Base-by-base conservation (phyloP, 257 asterid genomes). In the Solanum pinnatisectum region DNA sequence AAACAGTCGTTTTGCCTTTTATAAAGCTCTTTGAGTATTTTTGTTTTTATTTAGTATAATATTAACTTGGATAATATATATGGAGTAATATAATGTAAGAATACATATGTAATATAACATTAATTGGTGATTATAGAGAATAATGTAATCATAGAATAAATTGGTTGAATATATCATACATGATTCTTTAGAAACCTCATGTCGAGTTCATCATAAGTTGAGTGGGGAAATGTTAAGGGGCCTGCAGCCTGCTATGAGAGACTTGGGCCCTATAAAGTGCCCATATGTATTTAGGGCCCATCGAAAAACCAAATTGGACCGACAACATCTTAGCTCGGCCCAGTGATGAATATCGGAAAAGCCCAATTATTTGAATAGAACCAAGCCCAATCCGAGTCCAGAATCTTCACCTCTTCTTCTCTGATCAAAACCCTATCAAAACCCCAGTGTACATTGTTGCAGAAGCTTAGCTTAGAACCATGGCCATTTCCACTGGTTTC, bases 401-500 rank as follows among this genome's bases (percentile, higher is more conserved):
- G 35, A 46, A 22, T 81, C 68, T 1, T 81, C 70, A 81, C 68
- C 70, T 52, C 70, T 20, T 27, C 42, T 81, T 44, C 65, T 44
- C 39, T 10, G 9, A 40, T 3, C 71, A 63, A 81, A 46, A 46
- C 85, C 85, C 74, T 67, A 67, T 42, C 40, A 49, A 72, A 72
- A 81, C 20, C 79, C 30, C 70, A 30, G 10, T 39, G 16, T 46
- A 9, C 85, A 81, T 18, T 46, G 85, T 81, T 81, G 70, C 85
- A 46, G 68, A 84, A 63, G 39, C 70, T 16, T 49, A 81, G 27
- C 40, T 30, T 18, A 46, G 18, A 79, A 44, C 22, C 32, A 94
- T 95, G 98, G 93, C 96, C 87, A 94, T 93, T 87, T 89, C 98
- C 87, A 59, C 91, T 52, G 92, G 95, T 90, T 88, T 93, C 88